phyloP scores from a whole-genome alignment of 176 grass and related monocot genomes.

The Paspalum vaginatum region DNA sequence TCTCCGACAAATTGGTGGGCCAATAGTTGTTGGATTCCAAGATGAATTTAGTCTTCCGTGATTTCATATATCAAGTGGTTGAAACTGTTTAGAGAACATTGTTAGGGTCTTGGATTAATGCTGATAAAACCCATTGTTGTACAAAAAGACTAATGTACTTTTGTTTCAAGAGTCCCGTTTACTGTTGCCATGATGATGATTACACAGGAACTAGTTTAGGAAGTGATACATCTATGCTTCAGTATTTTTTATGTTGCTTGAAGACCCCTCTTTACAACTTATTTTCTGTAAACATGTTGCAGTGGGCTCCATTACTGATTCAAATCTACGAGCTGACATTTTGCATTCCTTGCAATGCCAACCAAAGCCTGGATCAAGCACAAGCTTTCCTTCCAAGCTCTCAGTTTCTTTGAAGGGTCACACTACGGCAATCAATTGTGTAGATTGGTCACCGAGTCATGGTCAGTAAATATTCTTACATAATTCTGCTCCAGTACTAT shows the following conservation, averaged over 20 bases:
- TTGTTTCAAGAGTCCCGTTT: neutral
- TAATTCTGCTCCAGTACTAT: conserved; percentile 2
- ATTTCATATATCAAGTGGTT: neutral
- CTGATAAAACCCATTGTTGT: neutral
- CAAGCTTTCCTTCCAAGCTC: conserved; percentile 43
- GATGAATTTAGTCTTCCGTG: neutral
- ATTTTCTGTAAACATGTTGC: conserved; percentile 26
- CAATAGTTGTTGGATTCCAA: neutral
- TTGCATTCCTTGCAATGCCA: conserved; percentile 52
- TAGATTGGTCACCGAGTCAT: conserved; percentile 79
- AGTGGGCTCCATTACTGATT: conserved; percentile 57
- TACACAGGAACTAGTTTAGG: neutral
- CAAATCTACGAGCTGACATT: conserved; percentile 59
- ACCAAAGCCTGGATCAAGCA: conserved; percentile 40
- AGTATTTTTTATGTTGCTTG: conserved; percentile 10
- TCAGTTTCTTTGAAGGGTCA: conserved; percentile 65
- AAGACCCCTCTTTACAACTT: neutral
- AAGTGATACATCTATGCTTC: neutral
- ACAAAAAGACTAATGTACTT: neutral
- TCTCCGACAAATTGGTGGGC: neutral
- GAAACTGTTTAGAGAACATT: neutral
- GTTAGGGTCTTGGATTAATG: neutral
- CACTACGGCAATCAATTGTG: conserved; percentile 67
- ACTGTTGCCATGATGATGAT: neutral
- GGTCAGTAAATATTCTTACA: conserved; percentile 51